Conservation (phyloP, 805 yeast species). For the Kluyveromyces siamensis region DNA sequence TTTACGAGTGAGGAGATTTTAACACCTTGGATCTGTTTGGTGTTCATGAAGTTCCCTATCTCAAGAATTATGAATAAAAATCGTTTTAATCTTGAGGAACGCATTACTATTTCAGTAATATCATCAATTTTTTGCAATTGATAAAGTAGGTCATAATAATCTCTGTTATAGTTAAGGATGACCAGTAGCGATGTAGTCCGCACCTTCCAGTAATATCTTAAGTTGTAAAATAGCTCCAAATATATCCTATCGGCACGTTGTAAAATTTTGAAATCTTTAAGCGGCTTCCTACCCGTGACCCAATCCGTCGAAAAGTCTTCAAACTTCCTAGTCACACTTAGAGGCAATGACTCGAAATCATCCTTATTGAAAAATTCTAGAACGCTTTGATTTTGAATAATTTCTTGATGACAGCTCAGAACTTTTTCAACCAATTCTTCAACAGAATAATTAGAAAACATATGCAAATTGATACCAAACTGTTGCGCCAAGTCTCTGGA, state of each 20-base stretch:
- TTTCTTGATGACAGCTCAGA: slow-evolving; percentile 48
- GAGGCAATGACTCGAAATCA: slow-evolving; percentile 52
- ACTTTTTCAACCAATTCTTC: slow-evolving; percentile 47
- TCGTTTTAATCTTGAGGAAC: slow-evolving; percentile 45
- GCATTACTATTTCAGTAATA: slow-evolving; percentile 44
- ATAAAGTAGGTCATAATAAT: slow-evolving; percentile 49
- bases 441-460: slow-evolving; percentile 44
- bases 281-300: slow-evolving; percentile 23
- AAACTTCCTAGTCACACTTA: slow-evolving; percentile 44
- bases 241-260: slow-evolving; percentile 65
- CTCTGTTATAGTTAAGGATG: slow-evolving; percentile 50
- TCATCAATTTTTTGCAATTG: slow-evolving; percentile 52
- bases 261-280: slow-evolving; percentile 44
- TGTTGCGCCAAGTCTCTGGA: slow-evolving; percentile 70
- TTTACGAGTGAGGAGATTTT: slow-evolving; percentile 60
- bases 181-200: slow-evolving; percentile 56
- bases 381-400: slow-evolving; percentile 46
- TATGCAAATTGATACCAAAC: slow-evolving; percentile 69
- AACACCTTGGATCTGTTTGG: slow-evolving; percentile 64
- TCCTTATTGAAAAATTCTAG: slow-evolving; percentile 64
- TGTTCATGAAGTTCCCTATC: slow-evolving; percentile 77
- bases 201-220: slow-evolving; percentile 63
- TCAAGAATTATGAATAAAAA: slow-evolving; percentile 59
- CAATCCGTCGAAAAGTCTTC: slow-evolving; percentile 57
- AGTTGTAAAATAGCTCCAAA: slow-evolving; percentile 56